Percentiles rank a stretch among this genome's conserved stretches.
phyloP scores from a whole-genome alignment of 176 grass and related monocot genomes.

The Aegilops sharonensis region DNA sequence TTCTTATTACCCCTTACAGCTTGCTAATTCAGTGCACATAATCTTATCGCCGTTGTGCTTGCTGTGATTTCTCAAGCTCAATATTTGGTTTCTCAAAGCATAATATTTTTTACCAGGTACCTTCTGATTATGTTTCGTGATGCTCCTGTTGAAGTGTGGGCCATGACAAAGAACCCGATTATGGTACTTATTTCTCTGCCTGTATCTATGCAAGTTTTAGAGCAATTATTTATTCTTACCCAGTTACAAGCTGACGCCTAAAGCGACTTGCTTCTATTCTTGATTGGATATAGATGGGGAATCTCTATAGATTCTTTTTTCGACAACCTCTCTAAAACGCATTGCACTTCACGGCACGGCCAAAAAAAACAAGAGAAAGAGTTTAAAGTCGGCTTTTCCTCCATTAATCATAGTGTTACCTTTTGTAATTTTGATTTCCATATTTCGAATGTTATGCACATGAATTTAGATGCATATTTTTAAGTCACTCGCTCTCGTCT shows the following conservation, averaged over 20 bases:
- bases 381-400: not conserved
- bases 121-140: constrained; percentile 97
- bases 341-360: too few relatives aligned
- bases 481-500: not conserved
- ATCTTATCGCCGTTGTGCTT: not conserved
- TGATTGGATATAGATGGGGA: too few relatives aligned
- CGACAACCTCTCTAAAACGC: too few relatives aligned
- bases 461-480: not conserved
- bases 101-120: constrained; percentile 58
- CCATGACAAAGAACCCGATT: constrained; percentile 98
- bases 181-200: constrained; percentile 62
- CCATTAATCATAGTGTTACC: not conserved
- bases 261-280: too few relatives aligned
- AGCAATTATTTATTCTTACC: constrained; percentile 8
- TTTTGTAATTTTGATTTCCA: not conserved
- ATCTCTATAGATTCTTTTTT: too few relatives aligned
- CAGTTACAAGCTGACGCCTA: not conserved
- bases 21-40: constrained; percentile 12
- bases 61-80: constrained; percentile 30
- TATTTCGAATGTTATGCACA: not conserved
- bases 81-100: constrained; percentile 35
- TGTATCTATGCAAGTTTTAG: constrained; percentile 37
- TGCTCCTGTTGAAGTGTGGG: constrained; percentile 99
- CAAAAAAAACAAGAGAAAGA: too few relatives aligned
- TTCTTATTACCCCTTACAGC: not conserved